Conservation (phyloP, 2,329 filamentous ascomycete genomes). For the Penicillium frequentans region DNA sequence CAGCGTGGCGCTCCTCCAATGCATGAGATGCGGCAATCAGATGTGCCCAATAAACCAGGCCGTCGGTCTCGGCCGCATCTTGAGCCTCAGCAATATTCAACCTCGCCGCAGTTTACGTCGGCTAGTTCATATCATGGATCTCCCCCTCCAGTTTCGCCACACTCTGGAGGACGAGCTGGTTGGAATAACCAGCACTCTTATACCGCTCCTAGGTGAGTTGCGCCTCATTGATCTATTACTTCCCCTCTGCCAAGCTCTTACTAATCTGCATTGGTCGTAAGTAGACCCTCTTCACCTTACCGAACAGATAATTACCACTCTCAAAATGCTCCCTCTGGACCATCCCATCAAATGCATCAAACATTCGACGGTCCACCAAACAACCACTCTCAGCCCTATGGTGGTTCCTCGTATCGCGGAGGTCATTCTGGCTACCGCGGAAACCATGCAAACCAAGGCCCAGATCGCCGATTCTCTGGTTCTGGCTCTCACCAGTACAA, state of each 20-base stretch:
- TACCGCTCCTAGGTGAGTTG: constrained; percentile 51
- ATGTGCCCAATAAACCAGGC: constrained; percentile 29
- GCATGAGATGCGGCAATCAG: constrained; percentile 34
- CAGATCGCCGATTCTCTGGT: constrained; percentile 46
- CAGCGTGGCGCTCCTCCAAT: constrained; percentile 35
- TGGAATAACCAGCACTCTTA: constrained; percentile 50
- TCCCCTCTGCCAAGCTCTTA: background rate
- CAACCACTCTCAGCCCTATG: constrained; percentile 46
- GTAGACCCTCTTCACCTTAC: constrained; percentile 64
- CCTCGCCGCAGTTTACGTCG: constrained; percentile 61
- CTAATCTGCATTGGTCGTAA: constrained; percentile 42
- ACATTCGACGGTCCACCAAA: constrained; percentile 58
- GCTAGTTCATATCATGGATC: constrained; percentile 59
- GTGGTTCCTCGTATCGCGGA: constrained; percentile 52
- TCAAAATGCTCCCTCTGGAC: constrained; percentile 52
- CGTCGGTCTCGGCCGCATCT: constrained; percentile 43
- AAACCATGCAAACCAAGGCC: constrained; percentile 52
- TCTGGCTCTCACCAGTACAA: constrained; percentile 50
- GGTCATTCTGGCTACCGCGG: constrained; percentile 59
- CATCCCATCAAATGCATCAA: constrained; percentile 53
- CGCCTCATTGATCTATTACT: constrained; percentile 6
- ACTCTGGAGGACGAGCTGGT: constrained; percentile 55
- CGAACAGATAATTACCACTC: constrained; percentile 56
- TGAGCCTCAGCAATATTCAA: constrained; percentile 52
- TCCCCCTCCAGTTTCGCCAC: constrained; percentile 62